Conservation (phyloP, 176 grass and related monocot genomes). For the Musa schizocarpa region DNA sequence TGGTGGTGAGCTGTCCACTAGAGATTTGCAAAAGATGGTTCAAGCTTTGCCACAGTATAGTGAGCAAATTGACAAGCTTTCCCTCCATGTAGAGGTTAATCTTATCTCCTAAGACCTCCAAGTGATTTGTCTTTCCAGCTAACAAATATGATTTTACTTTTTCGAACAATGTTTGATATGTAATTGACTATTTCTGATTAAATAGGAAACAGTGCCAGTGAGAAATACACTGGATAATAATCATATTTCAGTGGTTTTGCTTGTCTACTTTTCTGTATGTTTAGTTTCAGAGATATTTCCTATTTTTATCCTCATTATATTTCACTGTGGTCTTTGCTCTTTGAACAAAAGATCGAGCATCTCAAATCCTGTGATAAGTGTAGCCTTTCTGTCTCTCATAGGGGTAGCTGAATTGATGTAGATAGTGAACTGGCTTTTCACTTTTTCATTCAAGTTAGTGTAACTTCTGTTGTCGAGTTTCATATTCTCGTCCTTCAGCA, state of each 20-base stretch:
- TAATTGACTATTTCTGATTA: background rate
- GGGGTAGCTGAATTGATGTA: no score
- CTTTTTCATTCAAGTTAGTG: no score
- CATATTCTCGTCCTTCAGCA: no score
- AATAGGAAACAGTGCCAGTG: background rate
- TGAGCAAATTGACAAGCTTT: conserved; percentile 96
- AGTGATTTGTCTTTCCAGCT: background rate
- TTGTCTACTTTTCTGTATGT: no score
- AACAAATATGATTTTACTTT: background rate
- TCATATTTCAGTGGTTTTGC: background rate
- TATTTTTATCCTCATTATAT: no score
- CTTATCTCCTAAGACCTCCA: background rate
- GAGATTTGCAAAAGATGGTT: conserved; percentile 89
- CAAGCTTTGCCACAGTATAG: conserved; percentile 92
- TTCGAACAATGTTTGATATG: background rate
- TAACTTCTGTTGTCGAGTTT: no score
- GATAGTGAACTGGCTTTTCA: no score
- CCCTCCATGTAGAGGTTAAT: conserved; percentile 89
- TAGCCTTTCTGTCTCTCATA: no score
- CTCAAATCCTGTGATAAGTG: no score
- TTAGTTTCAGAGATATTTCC: no score
- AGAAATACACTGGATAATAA: background rate
- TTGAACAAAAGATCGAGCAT: no score
- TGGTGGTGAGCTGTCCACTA: conserved; percentile 68
- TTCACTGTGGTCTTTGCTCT: no score